Base-by-base conservation (phyloP, 2,329 filamentous ascomycete species). In the Phaeoacremonium minimum region DNA sequence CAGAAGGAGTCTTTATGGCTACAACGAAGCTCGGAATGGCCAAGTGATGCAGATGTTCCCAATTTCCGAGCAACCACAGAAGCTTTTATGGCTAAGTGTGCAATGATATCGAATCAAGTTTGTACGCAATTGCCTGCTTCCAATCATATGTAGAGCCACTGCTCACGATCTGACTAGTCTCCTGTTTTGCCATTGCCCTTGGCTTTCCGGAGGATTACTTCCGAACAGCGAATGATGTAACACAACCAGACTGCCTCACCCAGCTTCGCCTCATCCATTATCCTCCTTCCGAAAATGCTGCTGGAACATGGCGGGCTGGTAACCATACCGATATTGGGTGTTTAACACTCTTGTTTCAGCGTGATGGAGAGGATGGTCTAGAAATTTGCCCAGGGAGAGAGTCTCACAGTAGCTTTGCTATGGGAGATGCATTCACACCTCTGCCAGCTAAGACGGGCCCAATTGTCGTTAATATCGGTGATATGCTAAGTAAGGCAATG, bases 311-410 rank as follows among this genome's bases (percentile, higher is more conserved):
- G 50, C 61, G 72, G 28, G 71, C 71, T 2, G 72, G 72, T 15
- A 68, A 69, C 15, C 72, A 76, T 48, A 67, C 67, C 0, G 72
- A 75, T 44, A 73, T 69, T 63, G 69, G 67, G 35, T 65, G 73
- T 33, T 41, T 74, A 16, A 75, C 72, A 0, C 50, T 76, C 17
- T 55, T 76, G 6, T 75, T 74, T 45, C 71, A 75, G 40, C 64
- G 66, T 15, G 61, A 65, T 2, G 71, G 69, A 0, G 66, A 75
- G 46, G 67, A 61, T 20, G 71, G 71, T 1, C 55, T 76, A 6
- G 71, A 74, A 40, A 71, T 75, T 29, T 75, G 70, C 39, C 72
- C 71, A 0, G 70, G 71, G 1, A 58, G 71, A 12, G 71, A 75
- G 47, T 61, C 63, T 7, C 63, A 69, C 5, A 73, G 67, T 0